These are phyloP conservation scores for Cephalotrichum gorgonifer DNA, from an alignment of 2,329 filamentous ascomycete species.

Conservation along the genomic window DNA sequence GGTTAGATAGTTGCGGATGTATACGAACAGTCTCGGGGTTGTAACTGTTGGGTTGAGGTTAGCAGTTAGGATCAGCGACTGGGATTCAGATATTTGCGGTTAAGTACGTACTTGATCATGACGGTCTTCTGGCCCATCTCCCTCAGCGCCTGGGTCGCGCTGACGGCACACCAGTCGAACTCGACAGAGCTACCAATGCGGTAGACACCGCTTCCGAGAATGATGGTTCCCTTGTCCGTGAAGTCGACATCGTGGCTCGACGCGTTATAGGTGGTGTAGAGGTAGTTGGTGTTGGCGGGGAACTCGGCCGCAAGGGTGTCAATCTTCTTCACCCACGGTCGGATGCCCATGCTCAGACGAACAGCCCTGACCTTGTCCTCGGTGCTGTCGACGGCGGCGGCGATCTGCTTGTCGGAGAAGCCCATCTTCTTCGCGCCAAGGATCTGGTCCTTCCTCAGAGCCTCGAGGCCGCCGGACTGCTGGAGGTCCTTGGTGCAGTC, in stretches of 20 bases:
- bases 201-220: slow-evolving; percentile 93
- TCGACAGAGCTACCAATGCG: slow-evolving; percentile 95
- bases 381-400: slow-evolving; percentile 69
- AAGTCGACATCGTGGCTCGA: slow-evolving; percentile 88
- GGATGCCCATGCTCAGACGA: slow-evolving; percentile 78
- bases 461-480: slow-evolving; percentile 70
- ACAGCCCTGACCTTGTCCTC: slow-evolving; percentile 84
- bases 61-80: too few species aligned
- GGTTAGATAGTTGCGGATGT: too few species aligned
- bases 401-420: slow-evolving; percentile 95
- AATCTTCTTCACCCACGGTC: slow-evolving; percentile 87
- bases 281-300: slow-evolving; percentile 88
- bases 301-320: slow-evolving; percentile 96
- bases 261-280: slow-evolving; percentile 97
- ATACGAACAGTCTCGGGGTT: slow-evolving; percentile 82
- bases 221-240: slow-evolving; percentile 79
- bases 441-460: slow-evolving; percentile 79
- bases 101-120: slow-evolving; percentile 95
- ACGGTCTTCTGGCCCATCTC: slow-evolving; percentile 92
- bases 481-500: slow-evolving; percentile 81
- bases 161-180: slow-evolving; percentile 97
- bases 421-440: slow-evolving; percentile 93
- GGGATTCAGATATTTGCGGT: too few species aligned
- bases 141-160: slow-evolving; percentile 72
- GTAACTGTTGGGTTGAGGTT: slow-evolving; percentile 34